Evolutionary conservation across 2,329 filamentous ascomycete genomes (phyloP), one percentile per base, ranked within the genome.

Genomic region (Colletotrichum higginsianum): DNA sequence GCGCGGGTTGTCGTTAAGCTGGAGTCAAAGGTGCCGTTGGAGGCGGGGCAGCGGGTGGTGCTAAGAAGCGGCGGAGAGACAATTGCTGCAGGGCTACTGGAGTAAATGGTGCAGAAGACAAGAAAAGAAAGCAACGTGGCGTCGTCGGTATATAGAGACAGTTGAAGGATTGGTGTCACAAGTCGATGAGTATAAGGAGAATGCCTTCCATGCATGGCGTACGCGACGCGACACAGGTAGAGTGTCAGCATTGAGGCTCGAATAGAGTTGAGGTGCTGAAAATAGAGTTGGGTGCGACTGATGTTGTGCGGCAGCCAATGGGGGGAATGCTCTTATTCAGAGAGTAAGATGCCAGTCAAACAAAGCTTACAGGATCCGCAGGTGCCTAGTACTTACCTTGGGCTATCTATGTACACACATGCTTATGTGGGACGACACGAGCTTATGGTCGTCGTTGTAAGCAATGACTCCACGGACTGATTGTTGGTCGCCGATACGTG

Each of bases 51-150:
- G 75, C 88, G 94, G 75, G 90, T 99, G 55, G 93, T 98, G 38
- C 82, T 99, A 62, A 87, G 96, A 72, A 91, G 91, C 74, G 90
- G 91, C 62, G 96, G 96, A 1, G 89, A 92, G 75, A 98, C 96
- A 2, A 88, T 98, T 71, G 96, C 94, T 13, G 95, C 95, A 47
- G 96, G 96, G 2, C 83, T 98, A 74, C 82, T 98, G 76, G 95
- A 98, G 79, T 92, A 84, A 82, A 71, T 68, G 38, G 26, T 63
- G 58, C 30, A 60, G 52, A 23, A 58, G 30, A 23, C 38, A 23
- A 42, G 35, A 38, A 38, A 11, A 11, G 35, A 53, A 61, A 71
- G 58, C 47, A 71, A 64, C 64, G 35, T 64, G 53, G 38, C 30
- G n/a, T 40, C 53, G 46, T 35, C 30, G 30, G 47, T 35, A 16